Evolutionary conservation across 2,329 filamentous ascomycete genomes (phyloP).

Genomic region (Fusarium camptoceras): DNA sequence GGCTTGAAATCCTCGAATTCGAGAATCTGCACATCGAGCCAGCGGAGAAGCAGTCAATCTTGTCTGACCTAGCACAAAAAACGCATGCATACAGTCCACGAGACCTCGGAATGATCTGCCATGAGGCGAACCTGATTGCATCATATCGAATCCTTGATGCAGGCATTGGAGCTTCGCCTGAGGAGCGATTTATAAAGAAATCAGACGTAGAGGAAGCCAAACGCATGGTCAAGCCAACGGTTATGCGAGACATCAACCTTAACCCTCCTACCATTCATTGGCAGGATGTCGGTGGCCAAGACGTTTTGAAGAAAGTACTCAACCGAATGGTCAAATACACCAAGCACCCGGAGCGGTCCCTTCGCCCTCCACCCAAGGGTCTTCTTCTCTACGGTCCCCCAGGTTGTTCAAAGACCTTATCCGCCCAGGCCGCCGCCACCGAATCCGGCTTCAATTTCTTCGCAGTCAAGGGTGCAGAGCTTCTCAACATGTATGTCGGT

Average conservation of each 20-base stretch:
- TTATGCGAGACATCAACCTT: constrained; percentile 89
- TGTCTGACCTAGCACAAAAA: constrained; percentile 73
- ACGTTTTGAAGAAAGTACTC: constrained; percentile 74
- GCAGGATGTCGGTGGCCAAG: constrained; percentile 89
- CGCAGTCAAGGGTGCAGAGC: constrained; percentile 91
- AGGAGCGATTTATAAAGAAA: constrained; percentile 49
- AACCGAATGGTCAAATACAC: constrained; percentile 61
- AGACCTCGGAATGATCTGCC: constrained; percentile 76
- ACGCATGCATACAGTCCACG: constrained; percentile 90
- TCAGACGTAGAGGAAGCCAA: constrained; percentile 75
- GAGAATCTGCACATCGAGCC: constrained; percentile 62
- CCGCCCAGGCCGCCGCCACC: constrained; percentile 89
- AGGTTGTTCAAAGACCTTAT: constrained; percentile 94
- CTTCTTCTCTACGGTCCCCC: constrained; percentile 92
- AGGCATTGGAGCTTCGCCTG: constrained; percentile 21
- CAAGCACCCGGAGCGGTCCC: constrained; percentile 53
- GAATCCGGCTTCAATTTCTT: constrained; percentile 94
- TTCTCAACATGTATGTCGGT: constrained; percentile 96
- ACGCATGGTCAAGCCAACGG: constrained; percentile 78
- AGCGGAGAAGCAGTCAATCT: constrained; percentile 62
- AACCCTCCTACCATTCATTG: constrained; percentile 88
- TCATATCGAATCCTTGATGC: constrained; percentile 44
- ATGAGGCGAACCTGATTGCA: constrained; percentile 43
- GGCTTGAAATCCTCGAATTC: constrained; percentile 79
- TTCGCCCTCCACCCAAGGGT: constrained; percentile 76